phyloP scores from a whole-genome alignment of 176 grass and related monocot genomes.

The Rhynchospora breviuscula region DNA sequence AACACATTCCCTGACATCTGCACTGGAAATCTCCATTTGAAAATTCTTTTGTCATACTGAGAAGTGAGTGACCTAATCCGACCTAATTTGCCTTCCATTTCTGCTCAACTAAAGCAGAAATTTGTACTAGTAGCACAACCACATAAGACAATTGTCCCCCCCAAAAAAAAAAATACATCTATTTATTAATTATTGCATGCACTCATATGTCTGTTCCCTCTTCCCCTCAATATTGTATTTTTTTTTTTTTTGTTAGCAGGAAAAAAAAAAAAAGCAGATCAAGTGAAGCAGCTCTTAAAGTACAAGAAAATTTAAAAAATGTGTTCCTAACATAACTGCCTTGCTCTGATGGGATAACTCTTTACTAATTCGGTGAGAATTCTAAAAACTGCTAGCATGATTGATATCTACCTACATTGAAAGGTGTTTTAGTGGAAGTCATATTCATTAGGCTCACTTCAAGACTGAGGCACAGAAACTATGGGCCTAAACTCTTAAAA shows the following conservation, averaged over 20 bases:
- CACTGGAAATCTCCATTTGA: not conserved
- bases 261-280: too few species aligned
- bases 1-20: not conserved
- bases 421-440: not conserved
- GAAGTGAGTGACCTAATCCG: slow-evolving; percentile 24
- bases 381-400: slow-evolving; percentile 4
- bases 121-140: slow-evolving; percentile 1
- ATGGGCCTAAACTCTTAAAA: not conserved
- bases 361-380: not conserved
- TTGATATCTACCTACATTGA: not conserved
- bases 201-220: not conserved
- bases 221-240: not conserved
- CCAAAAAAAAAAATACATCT: not conserved
- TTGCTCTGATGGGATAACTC: not conserved
- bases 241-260: not conserved
- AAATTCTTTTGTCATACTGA: not conserved
- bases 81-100: slow-evolving; percentile 21
- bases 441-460: not conserved
- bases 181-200: not conserved
- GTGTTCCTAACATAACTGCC: not conserved
- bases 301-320: not conserved
- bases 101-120: slow-evolving; percentile 23
- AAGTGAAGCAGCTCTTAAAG: too few species aligned
- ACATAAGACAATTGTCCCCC: not conserved
- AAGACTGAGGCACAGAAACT: not conserved